These are phyloP conservation scores for Salix brachista DNA, from an alignment of 345 rosid genomes.

Conservation along the genomic window DNA sequence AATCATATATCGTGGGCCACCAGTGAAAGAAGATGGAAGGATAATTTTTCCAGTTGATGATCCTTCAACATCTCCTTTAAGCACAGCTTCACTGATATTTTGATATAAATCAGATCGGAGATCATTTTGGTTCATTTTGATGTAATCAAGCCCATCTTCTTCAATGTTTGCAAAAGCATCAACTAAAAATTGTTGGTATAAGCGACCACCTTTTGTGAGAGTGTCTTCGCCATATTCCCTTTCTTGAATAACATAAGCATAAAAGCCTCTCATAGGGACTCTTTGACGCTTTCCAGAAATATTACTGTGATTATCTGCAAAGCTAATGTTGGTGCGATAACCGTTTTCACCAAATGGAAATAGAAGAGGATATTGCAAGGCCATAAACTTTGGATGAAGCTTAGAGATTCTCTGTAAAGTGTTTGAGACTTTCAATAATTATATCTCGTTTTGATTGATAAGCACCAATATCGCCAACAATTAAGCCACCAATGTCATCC, in stretches of 20 bases:
- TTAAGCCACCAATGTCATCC: neutral
- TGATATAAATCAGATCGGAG: neutral
- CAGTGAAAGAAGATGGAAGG: neutral
- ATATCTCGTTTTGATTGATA: neutral
- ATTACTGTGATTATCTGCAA: neutral
- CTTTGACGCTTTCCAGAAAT: neutral
- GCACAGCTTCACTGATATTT: neutral
- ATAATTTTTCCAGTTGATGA: neutral
- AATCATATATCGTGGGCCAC: neutral
- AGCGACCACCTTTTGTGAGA: neutral
- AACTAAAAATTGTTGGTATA: neutral
- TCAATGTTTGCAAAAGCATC: neutral
- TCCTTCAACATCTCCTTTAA: accelerated
- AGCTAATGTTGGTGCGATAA: neutral
- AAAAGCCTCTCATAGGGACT: neutral
- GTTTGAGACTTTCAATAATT: neutral
- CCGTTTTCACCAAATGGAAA: neutral
- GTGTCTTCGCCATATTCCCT: neutral
- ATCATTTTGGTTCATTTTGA: neutral
- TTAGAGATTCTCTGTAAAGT: neutral
- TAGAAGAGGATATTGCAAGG: neutral
- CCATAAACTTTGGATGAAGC: neutral
- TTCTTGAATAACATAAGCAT: neutral
- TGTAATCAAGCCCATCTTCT: neutral
- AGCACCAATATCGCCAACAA: neutral